Evolutionary conservation across 345 rosid genomes (phyloP).

Genomic region (Ceriops decandra): DNA sequence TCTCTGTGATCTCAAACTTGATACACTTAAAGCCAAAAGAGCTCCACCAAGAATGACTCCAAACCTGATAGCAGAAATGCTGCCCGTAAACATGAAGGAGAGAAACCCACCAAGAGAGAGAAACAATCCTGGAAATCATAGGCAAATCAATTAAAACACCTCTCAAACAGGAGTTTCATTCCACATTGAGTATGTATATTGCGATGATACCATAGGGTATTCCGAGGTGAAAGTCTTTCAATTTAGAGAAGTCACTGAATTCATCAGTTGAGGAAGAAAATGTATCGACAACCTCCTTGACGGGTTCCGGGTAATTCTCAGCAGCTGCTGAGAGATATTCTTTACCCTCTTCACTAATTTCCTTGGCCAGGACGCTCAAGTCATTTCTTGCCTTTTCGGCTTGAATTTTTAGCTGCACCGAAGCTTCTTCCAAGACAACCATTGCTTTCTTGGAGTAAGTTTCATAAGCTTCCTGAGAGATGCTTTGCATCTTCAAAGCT

Average conservation of each 20-base stretch:
- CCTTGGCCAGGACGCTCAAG: constrained; percentile 56
- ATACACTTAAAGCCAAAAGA: constrained; percentile 67
- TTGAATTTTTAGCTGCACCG: constrained; percentile 68
- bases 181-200: too few relatives aligned
- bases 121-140: constrained; percentile 12
- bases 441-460: constrained; percentile 58
- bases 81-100: constrained; percentile 73
- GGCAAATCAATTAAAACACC: neutral
- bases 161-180: neutral
- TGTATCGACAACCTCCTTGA: constrained; percentile 76
- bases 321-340: constrained; percentile 62
- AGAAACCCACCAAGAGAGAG: constrained; percentile 74
- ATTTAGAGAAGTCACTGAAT: constrained; percentile 52
- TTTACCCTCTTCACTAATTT: constrained; percentile 63
- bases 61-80: constrained; percentile 82
- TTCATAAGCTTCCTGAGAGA: constrained; percentile 74
- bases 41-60: constrained; percentile 53
- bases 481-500: constrained; percentile 65
- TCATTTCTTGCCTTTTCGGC: constrained; percentile 75
- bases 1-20: constrained; percentile 59
- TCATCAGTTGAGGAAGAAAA: constrained; percentile 55
- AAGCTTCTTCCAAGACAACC: constrained; percentile 54
- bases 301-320: constrained; percentile 67
- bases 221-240: constrained; percentile 80
- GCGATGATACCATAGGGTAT: constrained; percentile 72